Percentiles rank a stretch among this genome's conserved stretches.
Conservation (phyloP, 2,329 filamentous ascomycete species). For the Ophiostoma sp. region DNA sequence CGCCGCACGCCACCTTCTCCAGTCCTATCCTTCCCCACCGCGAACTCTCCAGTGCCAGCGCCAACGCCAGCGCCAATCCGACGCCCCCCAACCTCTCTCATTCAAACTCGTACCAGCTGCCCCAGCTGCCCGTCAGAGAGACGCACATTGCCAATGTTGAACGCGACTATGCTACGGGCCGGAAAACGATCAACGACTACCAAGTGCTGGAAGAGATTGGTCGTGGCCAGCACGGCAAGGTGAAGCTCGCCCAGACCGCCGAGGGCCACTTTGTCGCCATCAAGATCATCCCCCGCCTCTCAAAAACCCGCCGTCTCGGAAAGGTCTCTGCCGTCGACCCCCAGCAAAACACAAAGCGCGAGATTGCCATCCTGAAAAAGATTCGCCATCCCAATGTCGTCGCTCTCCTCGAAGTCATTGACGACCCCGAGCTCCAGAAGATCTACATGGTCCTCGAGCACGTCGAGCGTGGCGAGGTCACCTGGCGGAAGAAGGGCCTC, state of each 20-base stretch:
- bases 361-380: constrained; percentile 98
- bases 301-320: constrained; percentile 86
- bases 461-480: constrained; percentile 87
- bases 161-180: constrained; percentile 78
- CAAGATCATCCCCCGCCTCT: constrained; percentile 96
- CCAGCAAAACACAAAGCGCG: constrained; percentile 80
- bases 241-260: constrained; percentile 79
- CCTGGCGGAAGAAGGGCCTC: constrained; percentile 85
- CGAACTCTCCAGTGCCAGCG: not conserved
- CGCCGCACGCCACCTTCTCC: constrained; percentile 36
- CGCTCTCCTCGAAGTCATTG: constrained; percentile 90
- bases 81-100: constrained; percentile 50
- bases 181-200: constrained; percentile 96
- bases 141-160: constrained; percentile 91
- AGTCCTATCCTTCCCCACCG: constrained; percentile 37
- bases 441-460: constrained; percentile 98
- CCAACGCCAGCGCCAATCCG: constrained; percentile 39
- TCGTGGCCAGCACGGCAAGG: constrained; percentile 92
- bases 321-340: constrained; percentile 62
- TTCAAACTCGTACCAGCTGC: constrained; percentile 61
- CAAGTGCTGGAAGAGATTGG: constrained; percentile 95
- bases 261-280: constrained; percentile 82
- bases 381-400: constrained; percentile 97
- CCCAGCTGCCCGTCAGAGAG: constrained; percentile 70
- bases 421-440: constrained; percentile 92